phyloP scores from a whole-genome alignment of 176 grass and related monocot genomes.

The Carex parvula region DNA sequence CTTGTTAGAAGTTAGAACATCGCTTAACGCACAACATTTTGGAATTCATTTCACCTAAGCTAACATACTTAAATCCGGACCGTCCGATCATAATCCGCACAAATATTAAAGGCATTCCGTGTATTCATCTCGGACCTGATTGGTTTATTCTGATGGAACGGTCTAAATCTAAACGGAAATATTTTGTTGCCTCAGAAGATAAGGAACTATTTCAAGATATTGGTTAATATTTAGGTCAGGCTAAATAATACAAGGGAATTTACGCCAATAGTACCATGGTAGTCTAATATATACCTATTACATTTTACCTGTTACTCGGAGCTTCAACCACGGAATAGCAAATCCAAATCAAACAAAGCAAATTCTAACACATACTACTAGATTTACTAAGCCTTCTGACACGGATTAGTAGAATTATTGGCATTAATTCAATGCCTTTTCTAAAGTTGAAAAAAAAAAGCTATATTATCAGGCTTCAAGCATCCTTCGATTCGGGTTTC shows the following conservation, averaged over 20 bases:
- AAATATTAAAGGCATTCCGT: no score
- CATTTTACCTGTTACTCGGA: background rate
- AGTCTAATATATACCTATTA: slow-evolving; percentile 13
- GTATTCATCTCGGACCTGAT: no score
- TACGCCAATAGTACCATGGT: background rate
- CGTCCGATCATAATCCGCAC: no score
- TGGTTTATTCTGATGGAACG: no score
- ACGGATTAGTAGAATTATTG: slow-evolving; percentile 19
- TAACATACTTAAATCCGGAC: no score
- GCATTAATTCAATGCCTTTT: background rate
- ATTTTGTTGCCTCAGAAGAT: no score
- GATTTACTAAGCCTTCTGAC: background rate
- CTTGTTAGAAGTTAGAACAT: background rate
- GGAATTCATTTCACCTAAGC: no score
- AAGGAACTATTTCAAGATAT: background rate
- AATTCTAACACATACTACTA: slow-evolving; percentile 12
- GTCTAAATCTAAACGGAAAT: no score
- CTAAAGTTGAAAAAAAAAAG: background rate
- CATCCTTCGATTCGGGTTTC: slow-evolving; percentile 10
- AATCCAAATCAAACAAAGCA: background rate
- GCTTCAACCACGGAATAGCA: slow-evolving; percentile 7
- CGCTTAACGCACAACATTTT: background rate
- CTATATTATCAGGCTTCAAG: background rate
- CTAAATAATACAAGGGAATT: slow-evolving; percentile 4
- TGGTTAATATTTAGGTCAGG: slow-evolving; percentile 1